Evolutionary conservation across 2,329 filamentous ascomycete species (phyloP).

Genomic region (Cladobotryum mycophilum): DNA sequence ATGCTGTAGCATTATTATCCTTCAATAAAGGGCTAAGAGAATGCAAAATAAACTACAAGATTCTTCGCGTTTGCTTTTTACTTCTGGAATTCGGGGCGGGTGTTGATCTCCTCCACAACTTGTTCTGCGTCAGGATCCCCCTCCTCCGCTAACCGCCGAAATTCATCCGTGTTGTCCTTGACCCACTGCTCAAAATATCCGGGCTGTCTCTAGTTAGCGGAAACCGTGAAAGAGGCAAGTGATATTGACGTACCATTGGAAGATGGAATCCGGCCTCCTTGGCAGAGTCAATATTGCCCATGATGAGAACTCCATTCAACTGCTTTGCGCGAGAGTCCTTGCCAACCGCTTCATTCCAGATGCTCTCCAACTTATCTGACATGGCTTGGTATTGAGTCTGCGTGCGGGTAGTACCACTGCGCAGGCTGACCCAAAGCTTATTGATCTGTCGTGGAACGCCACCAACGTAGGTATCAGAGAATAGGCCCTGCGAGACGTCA

Average conservation of each 20-base stretch:
- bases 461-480: constrained; percentile 7
- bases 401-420: constrained; percentile 6
- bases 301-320: constrained; percentile 5
- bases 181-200: constrained; percentile 10
- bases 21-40: too few species aligned
- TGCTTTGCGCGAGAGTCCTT: constrained; percentile 2
- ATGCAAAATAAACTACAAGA: too few species aligned
- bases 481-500: constrained; percentile 3
- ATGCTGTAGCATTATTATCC: too few species aligned
- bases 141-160: constrained; percentile 3
- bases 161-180: constrained; percentile 10
- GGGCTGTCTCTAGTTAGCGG: background rate
- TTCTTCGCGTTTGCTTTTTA: background rate
- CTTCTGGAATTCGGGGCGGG: constrained; percentile 6
- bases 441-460: constrained; percentile 6
- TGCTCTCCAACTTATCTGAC: constrained; percentile 7
- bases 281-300: constrained; percentile 6
- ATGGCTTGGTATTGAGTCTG: constrained; percentile 7
- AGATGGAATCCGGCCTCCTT: constrained; percentile 10
- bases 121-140: constrained; percentile 7
- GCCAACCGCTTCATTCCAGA: constrained; percentile 9
- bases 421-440: constrained; percentile 10
- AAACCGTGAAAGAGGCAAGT: background rate
- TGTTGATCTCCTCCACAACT: constrained; percentile 9
- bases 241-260: constrained; percentile 1